Evolutionary conservation across 805 yeast species (phyloP).

Genomic region (Scheffersomyces spartinae): DNA sequence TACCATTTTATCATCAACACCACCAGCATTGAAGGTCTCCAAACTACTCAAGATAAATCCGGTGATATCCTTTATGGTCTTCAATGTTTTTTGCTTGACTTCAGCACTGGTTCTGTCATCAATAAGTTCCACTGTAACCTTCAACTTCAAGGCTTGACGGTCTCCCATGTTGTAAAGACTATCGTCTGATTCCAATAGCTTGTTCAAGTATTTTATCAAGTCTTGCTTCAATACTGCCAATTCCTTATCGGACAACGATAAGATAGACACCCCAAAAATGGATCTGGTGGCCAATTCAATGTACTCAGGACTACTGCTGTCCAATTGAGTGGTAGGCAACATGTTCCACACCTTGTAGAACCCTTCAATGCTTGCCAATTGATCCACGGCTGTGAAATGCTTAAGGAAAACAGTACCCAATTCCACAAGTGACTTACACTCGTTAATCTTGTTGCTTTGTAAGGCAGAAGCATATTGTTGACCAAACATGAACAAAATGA

Average conservation of each 20-base stretch:
- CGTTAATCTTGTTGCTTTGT: conserved; percentile 47
- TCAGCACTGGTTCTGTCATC: conserved; percentile 22
- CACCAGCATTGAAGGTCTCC: conserved; percentile 15
- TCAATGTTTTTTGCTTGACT: conserved; percentile 22
- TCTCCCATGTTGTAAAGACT: conserved; percentile 33
- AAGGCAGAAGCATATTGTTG: conserved; percentile 56
- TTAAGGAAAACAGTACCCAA: conserved; percentile 62
- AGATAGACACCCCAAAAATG: conserved; percentile 50
- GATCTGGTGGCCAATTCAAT: conserved; percentile 37
- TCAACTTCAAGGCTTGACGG: conserved; percentile 33
- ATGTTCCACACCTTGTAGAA: conserved; percentile 41
- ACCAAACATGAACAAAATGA: conserved; percentile 68
- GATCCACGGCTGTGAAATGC: conserved; percentile 58
- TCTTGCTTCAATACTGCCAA: conserved; percentile 36
- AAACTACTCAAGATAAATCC: conserved; percentile 25
- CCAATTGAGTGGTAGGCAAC: conserved; percentile 32
- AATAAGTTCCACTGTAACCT: conserved; percentile 39
- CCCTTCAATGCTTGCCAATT: conserved; percentile 40
- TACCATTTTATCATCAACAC: conserved; percentile 23
- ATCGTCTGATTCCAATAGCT: conserved; percentile 28
- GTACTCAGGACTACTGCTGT: conserved; percentile 23
- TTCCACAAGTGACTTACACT: conserved; percentile 56
- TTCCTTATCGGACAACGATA: conserved; percentile 38
- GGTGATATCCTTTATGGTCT: conserved; percentile 18
- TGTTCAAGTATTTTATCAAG: conserved; percentile 47